These are phyloP conservation scores for Microcos paniculata DNA, from an alignment of 345 rosid genomes.

Conservation along the genomic window DNA sequence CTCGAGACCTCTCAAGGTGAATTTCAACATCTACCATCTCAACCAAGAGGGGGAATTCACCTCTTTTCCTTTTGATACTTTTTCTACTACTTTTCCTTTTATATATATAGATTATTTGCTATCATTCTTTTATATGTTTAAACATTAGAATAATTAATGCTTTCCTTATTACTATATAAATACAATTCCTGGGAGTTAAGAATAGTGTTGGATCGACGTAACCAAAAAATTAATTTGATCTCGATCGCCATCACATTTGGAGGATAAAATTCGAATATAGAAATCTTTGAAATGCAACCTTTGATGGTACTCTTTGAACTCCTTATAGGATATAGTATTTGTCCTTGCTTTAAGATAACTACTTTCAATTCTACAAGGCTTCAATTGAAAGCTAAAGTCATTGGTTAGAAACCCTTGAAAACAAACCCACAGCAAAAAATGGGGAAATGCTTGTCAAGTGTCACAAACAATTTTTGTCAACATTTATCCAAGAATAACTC, in stretches of 20 bases:
- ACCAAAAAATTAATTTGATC: background rate
- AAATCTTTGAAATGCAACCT: slow-evolving; percentile 4
- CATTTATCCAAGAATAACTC: slow-evolving; percentile 7
- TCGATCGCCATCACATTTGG: background rate
- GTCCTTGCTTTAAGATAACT: slow-evolving; percentile 9
- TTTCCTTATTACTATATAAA: too few relatives aligned
- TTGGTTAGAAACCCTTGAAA: background rate
- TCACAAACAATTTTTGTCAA: background rate
- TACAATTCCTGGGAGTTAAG: too few relatives aligned
- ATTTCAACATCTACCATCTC: too few relatives aligned
- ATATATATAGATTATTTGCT: too few relatives aligned
- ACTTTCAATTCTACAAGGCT: background rate
- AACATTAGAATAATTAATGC: too few relatives aligned
- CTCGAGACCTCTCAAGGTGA: too few relatives aligned
- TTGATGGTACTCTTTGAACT: background rate
- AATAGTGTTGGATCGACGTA: background rate
- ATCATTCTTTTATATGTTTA: too few relatives aligned
- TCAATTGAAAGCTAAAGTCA: slow-evolving; percentile 1
- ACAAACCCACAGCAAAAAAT: background rate
- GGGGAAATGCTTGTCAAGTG: background rate
- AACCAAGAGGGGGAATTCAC: too few relatives aligned
- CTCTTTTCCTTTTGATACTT: too few relatives aligned
- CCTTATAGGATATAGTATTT: background rate
- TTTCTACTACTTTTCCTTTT: too few relatives aligned
- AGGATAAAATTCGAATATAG: background rate